Percentiles rank a stretch among this genome's conserved stretches.
Conservation (phyloP, 2,329 filamentous ascomycete species). For the Monosporascus sp. region DNA sequence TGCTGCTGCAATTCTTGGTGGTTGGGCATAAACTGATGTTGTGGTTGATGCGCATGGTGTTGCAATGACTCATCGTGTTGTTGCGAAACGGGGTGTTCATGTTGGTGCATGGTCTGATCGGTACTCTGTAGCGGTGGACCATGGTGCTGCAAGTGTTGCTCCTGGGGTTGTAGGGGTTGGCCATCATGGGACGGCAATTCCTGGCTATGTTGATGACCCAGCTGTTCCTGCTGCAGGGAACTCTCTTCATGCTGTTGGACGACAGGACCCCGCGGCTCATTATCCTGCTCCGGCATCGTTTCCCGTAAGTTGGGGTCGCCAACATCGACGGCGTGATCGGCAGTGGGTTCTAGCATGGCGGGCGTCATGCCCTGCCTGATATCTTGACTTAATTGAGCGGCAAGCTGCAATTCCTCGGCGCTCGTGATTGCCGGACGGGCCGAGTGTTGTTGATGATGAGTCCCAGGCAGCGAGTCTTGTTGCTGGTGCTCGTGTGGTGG, state of each 20-base stretch:
- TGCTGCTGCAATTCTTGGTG: constrained; percentile 11
- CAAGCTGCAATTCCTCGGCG: constrained; percentile 52
- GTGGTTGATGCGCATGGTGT: constrained; percentile 4
- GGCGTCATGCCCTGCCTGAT: constrained; percentile 44
- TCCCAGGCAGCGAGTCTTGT: constrained; percentile 2
- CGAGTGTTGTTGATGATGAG: constrained; percentile 20
- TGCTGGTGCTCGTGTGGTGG: constrained; percentile 20
- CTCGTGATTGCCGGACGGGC: constrained; percentile 36
- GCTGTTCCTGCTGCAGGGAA: constrained; percentile 6
- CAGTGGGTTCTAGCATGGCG: constrained; percentile 37
- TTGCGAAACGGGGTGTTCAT: constrained; percentile 3
- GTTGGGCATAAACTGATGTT: constrained; percentile 2
- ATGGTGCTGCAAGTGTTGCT: constrained; percentile 11
- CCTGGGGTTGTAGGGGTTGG: constrained; percentile 5
- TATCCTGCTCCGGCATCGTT: constrained; percentile 38
- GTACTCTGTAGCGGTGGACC: constrained; percentile 5
- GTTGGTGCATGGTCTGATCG: constrained; percentile 2
- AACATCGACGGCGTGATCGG: constrained; percentile 21
- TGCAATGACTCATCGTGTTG: background rate
- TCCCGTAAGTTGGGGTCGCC: constrained; percentile 38
- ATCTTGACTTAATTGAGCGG: constrained; percentile 51
- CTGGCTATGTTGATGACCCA: too few species aligned
- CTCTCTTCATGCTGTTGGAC: constrained; percentile 8
- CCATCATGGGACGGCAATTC: too few species aligned
- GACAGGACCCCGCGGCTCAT: constrained; percentile 27